A percentile compares a stretch with the other conserved stretches of the same genome.
These are phyloP conservation scores for Polyporus tsugae DNA, from an alignment of 1,284 basidiomycete genomes.

Conservation along the genomic window DNA sequence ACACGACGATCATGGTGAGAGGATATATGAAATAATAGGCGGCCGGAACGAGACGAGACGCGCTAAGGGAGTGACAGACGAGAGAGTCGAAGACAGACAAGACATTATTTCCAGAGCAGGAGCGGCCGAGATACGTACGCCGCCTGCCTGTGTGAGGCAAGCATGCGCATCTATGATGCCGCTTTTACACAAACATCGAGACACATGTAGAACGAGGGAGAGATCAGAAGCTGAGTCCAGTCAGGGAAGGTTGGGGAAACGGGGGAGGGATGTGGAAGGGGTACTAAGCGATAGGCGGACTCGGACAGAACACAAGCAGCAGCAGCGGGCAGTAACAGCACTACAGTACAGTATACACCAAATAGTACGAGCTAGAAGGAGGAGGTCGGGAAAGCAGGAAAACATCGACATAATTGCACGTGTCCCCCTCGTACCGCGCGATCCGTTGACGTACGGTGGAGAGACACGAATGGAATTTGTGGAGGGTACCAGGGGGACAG, in stretches of 20 bases:
- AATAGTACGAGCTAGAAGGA: constrained; percentile 23
- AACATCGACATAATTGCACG: constrained; percentile 32
- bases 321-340: constrained; percentile 23
- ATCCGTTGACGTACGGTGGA: not conserved
- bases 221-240: constrained; percentile 11
- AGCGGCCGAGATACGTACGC: constrained; percentile 7
- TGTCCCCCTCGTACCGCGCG: constrained; percentile 15
- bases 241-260: constrained; percentile 3
- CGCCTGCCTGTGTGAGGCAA: not conserved
- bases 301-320: constrained; percentile 25
- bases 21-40: constrained; percentile 6
- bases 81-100: constrained; percentile 3
- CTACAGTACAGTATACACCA: constrained; percentile 37
- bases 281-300: constrained; percentile 12
- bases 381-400: constrained; percentile 33
- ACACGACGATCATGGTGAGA: not conserved
- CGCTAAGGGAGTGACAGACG: constrained; percentile 1
- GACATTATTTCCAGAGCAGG: constrained; percentile 7
- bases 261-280: constrained; percentile 3
- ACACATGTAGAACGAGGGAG: constrained; percentile 4
- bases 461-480: constrained; percentile 8
- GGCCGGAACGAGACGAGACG: not conserved
- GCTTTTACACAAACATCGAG: constrained; percentile 18
- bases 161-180: constrained; percentile 7
- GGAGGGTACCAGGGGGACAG: not conserved